These are phyloP conservation scores for Trametes sp. DNA, from an alignment of 1,284 basidiomycete species.

Conservation along the genomic window DNA sequence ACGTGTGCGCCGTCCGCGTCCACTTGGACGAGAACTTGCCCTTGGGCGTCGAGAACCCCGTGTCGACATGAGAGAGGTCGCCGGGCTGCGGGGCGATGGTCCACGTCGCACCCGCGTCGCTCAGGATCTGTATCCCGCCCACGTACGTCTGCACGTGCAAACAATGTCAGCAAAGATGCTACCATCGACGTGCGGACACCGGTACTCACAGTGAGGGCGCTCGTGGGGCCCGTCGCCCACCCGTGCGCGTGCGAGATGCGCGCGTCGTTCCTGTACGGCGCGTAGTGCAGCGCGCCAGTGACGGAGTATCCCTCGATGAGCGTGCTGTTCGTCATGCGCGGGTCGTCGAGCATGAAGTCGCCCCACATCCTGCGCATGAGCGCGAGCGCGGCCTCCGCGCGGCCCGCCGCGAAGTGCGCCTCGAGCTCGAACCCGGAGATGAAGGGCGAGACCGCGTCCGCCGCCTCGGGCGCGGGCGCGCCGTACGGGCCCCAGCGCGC, in stretches of 20 bases:
- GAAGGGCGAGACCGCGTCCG: constrained; percentile 29
- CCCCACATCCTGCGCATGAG: constrained; percentile 31
- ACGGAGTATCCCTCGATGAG: constrained; percentile 32
- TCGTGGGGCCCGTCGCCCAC: constrained; percentile 30
- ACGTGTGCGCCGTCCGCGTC: constrained; percentile 4
- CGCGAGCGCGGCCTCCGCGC: constrained; percentile 24
- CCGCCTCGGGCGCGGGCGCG: constrained; percentile 30
- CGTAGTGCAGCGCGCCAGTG: constrained; percentile 30
- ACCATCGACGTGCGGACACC: neutral
- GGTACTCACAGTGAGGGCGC: constrained; percentile 24
- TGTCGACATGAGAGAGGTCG: constrained; percentile 25
- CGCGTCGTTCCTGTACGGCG: constrained; percentile 27
- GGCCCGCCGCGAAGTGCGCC: constrained; percentile 29
- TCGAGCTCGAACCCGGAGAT: constrained; percentile 31
- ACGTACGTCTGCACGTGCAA: constrained; percentile 21
- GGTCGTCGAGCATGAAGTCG: constrained; percentile 33
- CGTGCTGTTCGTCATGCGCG: constrained; percentile 34
- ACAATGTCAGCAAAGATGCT: neutral
- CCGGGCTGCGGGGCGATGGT: constrained; percentile 24
- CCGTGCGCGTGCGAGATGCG: constrained; percentile 31
- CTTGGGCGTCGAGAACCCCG: constrained; percentile 26
- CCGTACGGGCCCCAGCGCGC: constrained; percentile 29
- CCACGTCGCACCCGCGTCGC: constrained; percentile 27
- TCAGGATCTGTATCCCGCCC: constrained; percentile 30
- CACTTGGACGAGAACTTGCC: constrained; percentile 31